A percentile compares a stretch with the other conserved stretches of the same genome.
Evolutionary conservation across 2,329 filamentous ascomycete species (phyloP).

Genomic region (Lecanicillium sp.): DNA sequence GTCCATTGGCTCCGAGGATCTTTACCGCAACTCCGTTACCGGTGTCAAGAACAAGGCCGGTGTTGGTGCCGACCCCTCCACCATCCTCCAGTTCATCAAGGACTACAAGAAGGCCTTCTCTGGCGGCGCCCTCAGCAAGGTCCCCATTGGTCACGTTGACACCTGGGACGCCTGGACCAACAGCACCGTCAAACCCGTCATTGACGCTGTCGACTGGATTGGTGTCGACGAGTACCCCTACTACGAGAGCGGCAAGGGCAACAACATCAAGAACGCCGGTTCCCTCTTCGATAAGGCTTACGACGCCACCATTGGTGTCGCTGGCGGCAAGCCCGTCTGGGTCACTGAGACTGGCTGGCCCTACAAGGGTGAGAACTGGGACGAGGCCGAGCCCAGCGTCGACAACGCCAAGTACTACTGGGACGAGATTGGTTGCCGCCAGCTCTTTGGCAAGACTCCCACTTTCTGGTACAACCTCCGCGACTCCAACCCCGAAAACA

Average conservation of each 20-base stretch:
- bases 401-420: conserved; percentile 60
- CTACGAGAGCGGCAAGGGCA: conserved; percentile 53
- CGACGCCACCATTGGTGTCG: conserved; percentile 38
- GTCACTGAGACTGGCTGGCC: conserved; percentile 64
- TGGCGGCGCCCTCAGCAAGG: conserved; percentile 35
- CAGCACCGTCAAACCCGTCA: conserved; percentile 51
- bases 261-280: conserved; percentile 49
- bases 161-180: conserved; percentile 62
- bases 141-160: conserved; percentile 60
- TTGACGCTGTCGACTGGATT: conserved; percentile 58
- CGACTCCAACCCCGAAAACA: conserved; percentile 55
- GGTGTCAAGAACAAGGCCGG: conserved; percentile 57
- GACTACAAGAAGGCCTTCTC: conserved; percentile 56
- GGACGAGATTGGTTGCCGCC: conserved; percentile 53
- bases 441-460: conserved; percentile 48
- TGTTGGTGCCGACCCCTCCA: conserved; percentile 51
- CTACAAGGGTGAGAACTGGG: conserved; percentile 45
- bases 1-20: conserved; percentile 61
- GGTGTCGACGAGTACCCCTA: conserved; percentile 63
- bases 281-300: conserved; percentile 49
- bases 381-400: conserved; percentile 47
- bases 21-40: conserved; percentile 57
- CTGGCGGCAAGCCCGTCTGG: conserved; percentile 50
- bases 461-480: conserved; percentile 59
- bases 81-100: conserved; percentile 59